Evolutionary conservation across 2,329 filamentous ascomycete genomes (phyloP).

Genomic region (Apiospora kogelbergensis): DNA sequence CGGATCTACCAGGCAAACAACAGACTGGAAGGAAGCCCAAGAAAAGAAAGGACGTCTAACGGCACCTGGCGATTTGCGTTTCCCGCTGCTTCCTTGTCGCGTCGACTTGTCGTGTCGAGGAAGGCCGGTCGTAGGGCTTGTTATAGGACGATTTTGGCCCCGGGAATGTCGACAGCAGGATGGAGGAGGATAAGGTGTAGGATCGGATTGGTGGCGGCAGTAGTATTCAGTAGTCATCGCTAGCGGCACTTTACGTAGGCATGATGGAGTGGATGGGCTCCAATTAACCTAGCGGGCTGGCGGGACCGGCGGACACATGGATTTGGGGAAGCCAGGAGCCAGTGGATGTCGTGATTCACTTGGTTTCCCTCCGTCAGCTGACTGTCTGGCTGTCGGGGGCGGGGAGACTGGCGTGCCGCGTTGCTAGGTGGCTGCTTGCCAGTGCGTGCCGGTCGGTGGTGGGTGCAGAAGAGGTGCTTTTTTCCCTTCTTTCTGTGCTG

Average conservation of each 20-base stretch:
- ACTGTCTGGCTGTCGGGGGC: not conserved
- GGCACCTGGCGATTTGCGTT: not conserved
- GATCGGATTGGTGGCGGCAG: not conserved
- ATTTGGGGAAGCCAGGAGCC: not conserved
- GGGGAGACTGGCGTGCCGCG: not conserved
- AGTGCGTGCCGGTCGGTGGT: not conserved
- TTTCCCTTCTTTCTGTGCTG: constrained; percentile 7
- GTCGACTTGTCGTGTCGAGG: too few relatives aligned
- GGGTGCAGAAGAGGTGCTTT: too few relatives aligned
- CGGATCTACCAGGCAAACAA: constrained; percentile 1
- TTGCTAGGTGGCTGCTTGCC: not conserved
- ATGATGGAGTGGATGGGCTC: constrained; percentile 4
- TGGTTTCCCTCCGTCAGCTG: not conserved
- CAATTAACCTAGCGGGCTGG: not conserved
- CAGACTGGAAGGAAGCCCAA: not conserved
- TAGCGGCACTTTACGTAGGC: not conserved
- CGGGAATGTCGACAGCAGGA: not conserved
- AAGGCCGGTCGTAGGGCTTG: not conserved
- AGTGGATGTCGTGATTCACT: not conserved
- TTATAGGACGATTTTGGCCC: not conserved
- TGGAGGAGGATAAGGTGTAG: constrained; percentile 2
- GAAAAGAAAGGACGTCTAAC: not conserved
- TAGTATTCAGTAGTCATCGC: not conserved
- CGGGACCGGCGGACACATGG: not conserved
- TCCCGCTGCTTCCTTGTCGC: not conserved